Evolutionary conservation across 768 basidiomycete species (phyloP), one percentile per base, ranked within the genome.

Genomic region (Calocybe indica): DNA sequence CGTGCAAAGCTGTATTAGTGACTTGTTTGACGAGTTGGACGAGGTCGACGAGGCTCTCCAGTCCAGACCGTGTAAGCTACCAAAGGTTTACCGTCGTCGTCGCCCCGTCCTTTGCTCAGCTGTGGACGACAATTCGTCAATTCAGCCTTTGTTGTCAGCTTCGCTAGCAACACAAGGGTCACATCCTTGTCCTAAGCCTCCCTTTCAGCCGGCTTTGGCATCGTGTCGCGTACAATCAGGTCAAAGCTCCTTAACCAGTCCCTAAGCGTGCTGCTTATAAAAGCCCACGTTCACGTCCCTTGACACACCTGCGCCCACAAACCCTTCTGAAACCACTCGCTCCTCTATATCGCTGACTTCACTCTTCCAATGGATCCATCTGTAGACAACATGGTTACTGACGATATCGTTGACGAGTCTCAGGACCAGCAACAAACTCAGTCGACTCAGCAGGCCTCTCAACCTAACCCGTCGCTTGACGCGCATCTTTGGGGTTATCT

Each of bases 401-500:
- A 62, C 36, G 64, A 69, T 15, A 56, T 58, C 33, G 62, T 64
- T 39, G 66, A 66, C 7, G 58, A 60, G 31, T 34, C 31, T 12
- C 42, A 43, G 35, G 52, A 56, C 10, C 67, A 70, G 44, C 60
- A 66, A 22, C 70, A 70, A 54, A 74, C 73, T 0, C 74, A 76
- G 54, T 71, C 70, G 6, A 72, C 73, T 5, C 74, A 76, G 50
- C 66, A 67, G 51, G 64, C 65, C 1, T 72, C 72, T 14, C 73
- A 75, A 45, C 52, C 56, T 29, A 52, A 55, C 13, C 48, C 54
- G 35, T 50, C 52, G 35, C 41, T 64, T 41, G 72, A 74, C 52
- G 48, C 55, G 4, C 73, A 74, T 57, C 76, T 88, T 47, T 89
- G 84, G 84, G 86, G 85, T 9, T 84, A 74, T 54, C 75, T 89